phyloP scores from a whole-genome alignment of 371 early-diverging fungal species.

The Rhizomucor pusillus region DNA sequence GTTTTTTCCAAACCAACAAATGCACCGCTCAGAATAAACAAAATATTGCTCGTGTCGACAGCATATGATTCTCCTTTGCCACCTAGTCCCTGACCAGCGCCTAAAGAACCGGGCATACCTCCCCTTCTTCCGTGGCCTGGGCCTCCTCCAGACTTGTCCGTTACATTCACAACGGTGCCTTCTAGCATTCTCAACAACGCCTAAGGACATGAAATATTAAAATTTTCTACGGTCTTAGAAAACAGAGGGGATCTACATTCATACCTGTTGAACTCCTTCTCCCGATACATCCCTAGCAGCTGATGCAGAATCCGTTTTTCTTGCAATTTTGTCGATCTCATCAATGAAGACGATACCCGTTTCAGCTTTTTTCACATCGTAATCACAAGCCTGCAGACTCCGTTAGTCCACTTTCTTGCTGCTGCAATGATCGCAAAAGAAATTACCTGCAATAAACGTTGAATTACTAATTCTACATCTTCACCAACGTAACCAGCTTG shows the following conservation, averaged over 20 bases:
- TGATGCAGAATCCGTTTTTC: constrained; percentile 72
- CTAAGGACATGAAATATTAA: constrained; percentile 2
- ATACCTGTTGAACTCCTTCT: constrained; percentile 90
- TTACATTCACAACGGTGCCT: constrained; percentile 83
- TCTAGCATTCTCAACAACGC: constrained; percentile 85
- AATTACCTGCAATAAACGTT: constrained; percentile 74
- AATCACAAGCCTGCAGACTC: constrained; percentile 70
- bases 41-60: constrained; percentile 89
- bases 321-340: constrained; percentile 90
- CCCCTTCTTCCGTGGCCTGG: constrained; percentile 36
- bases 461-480: constrained; percentile 90
- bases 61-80: constrained; percentile 79
- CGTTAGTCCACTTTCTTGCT: neutral
- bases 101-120: constrained; percentile 45
- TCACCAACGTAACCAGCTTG: constrained; percentile 96
- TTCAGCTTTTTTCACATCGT: constrained; percentile 83
- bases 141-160: constrained; percentile 73
- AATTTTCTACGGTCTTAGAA: too few species aligned
- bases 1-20: constrained; percentile 89
- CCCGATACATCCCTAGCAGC: constrained; percentile 90
- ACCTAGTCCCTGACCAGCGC: constrained; percentile 34
- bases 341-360: constrained; percentile 92
- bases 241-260: too few species aligned
- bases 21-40: constrained; percentile 90
- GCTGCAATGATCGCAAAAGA: neutral